phyloP scores from a whole-genome alignment of 2,329 filamentous ascomycete species.

The Talaromyces sp. region DNA sequence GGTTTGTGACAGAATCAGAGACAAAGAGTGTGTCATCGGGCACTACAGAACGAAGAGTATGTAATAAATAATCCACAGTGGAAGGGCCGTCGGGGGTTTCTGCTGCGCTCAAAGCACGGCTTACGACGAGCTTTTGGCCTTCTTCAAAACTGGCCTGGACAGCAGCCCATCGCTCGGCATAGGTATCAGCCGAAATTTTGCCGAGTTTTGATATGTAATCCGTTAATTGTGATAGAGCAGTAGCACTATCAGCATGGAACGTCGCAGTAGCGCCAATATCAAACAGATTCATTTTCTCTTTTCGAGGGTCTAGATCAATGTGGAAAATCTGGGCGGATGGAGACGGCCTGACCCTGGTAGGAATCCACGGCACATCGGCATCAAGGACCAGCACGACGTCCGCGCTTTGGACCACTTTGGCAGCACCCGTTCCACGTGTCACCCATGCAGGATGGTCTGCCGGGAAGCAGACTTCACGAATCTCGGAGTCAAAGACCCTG shows the following conservation, averaged over 20 bases:
- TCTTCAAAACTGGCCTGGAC: slow-evolving; percentile 10
- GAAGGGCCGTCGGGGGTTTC: slow-evolving; percentile 52
- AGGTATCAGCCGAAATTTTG: slow-evolving; percentile 11
- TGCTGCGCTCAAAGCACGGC: slow-evolving; percentile 13
- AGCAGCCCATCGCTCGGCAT: slow-evolving; percentile 11
- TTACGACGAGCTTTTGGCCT: slow-evolving; percentile 7
- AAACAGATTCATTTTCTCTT: slow-evolving; percentile 65
- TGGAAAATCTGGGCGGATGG: slow-evolving; percentile 56
- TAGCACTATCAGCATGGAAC: slow-evolving; percentile 54
- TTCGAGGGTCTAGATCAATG: slow-evolving; percentile 61
- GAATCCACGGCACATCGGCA: slow-evolving; percentile 88
- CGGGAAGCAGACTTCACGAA: slow-evolving; percentile 44
- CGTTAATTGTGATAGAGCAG: slow-evolving; percentile 12
- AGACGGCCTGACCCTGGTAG: slow-evolving; percentile 58
- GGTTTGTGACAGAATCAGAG: slow-evolving; percentile 71
- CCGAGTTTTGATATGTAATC: slow-evolving; percentile 13
- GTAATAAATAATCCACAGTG: slow-evolving; percentile 52
- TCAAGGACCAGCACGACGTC: slow-evolving; percentile 80
- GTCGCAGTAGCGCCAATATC: slow-evolving; percentile 58
- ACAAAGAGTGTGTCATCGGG: slow-evolving; percentile 64
- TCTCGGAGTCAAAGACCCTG: slow-evolving; percentile 45
- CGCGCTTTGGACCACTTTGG: slow-evolving; percentile 65
- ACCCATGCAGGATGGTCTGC: slow-evolving; percentile 51
- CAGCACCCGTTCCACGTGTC: slow-evolving; percentile 66
- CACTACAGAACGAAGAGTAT: slow-evolving; percentile 49